Evolutionary conservation across 2,329 filamentous ascomycete species (phyloP).

Genomic region (Pseudocercospora fijiensis): DNA sequence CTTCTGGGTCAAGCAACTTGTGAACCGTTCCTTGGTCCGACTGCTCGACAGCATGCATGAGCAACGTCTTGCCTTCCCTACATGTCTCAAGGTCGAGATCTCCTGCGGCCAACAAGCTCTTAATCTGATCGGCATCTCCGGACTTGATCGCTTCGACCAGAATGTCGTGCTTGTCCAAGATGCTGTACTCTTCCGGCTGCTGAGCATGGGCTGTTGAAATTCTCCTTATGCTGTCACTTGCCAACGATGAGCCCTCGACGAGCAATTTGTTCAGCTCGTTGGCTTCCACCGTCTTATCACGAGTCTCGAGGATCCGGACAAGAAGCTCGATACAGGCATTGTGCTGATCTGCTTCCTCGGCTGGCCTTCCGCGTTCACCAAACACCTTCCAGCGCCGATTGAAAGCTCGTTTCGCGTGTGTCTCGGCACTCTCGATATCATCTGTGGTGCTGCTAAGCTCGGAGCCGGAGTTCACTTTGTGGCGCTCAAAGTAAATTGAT

Average conservation of each 20-base stretch:
- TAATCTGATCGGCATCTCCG: slow-evolving; percentile 21
- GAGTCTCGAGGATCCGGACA: slow-evolving; percentile 23
- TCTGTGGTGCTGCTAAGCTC: slow-evolving; percentile 11
- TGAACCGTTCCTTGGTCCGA: slow-evolving; percentile 22
- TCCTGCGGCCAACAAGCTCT: slow-evolving; percentile 10
- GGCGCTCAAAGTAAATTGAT: slow-evolving; percentile 26
- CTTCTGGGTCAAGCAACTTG: slow-evolving; percentile 22
- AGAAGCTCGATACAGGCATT: slow-evolving; percentile 20
- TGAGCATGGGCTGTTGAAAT: slow-evolving; percentile 14
- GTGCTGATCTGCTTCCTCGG: slow-evolving; percentile 17
- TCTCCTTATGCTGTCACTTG: slow-evolving; percentile 17
- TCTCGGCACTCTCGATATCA: slow-evolving; percentile 26
- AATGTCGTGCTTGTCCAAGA: slow-evolving; percentile 21
- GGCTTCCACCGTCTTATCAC: slow-evolving; percentile 27
- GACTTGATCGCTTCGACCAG: slow-evolving; percentile 22
- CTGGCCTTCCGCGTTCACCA: slow-evolving; percentile 3
- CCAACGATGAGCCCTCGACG: slow-evolving; percentile 10
- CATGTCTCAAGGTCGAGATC: slow-evolving; percentile 22
- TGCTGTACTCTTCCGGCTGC: slow-evolving; percentile 11
- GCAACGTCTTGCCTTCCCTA: slow-evolving; percentile 22
- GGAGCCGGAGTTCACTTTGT: slow-evolving; percentile 11
- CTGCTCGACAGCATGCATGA: slow-evolving; percentile 27
- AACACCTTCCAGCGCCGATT: slow-evolving; percentile 17
- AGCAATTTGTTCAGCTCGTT: slow-evolving; percentile 17
- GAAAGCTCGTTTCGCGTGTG: slow-evolving; percentile 25